These are phyloP conservation scores for Diutina scorzettiae DNA, from an alignment of 1,139 yeast species.

Conservation along the genomic window DNA sequence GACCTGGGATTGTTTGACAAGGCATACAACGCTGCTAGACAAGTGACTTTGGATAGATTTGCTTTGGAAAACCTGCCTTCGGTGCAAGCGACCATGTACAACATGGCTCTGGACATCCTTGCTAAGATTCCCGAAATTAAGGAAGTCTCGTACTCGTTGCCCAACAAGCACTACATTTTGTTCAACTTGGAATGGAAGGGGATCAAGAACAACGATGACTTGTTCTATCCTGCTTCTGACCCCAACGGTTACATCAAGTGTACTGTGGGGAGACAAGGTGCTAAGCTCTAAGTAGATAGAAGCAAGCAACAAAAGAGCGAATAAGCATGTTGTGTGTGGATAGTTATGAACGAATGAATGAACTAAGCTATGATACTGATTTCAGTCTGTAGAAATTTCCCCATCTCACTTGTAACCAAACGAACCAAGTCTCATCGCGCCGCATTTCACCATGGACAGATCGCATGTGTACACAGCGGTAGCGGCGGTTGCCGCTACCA, in stretches of 20 bases:
- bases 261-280: constrained; percentile 55
- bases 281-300: constrained; percentile 24
- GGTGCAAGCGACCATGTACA: constrained; percentile 93
- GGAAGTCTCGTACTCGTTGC: constrained; percentile 61
- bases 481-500: neutral
- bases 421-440: neutral
- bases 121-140: constrained; percentile 42
- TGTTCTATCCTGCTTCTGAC: constrained; percentile 82
- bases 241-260: constrained; percentile 87
- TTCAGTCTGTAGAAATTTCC: no score
- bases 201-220: constrained; percentile 62
- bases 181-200: constrained; percentile 80
- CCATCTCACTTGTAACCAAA: no score
- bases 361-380: no score
- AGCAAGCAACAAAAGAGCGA: neutral
- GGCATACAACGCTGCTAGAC: constrained; percentile 49
- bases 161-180: constrained; percentile 84
- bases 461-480: neutral
- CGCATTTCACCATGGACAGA: neutral
- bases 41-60: constrained; percentile 61
- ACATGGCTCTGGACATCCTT: constrained; percentile 71
- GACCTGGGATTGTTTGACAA: constrained; percentile 52
- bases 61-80: constrained; percentile 82
- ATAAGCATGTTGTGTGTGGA: neutral
- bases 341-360: no score